Percentiles rank a stretch among this genome's conserved stretches.
Conservation (phyloP, 305 asterid species). For the Solanum hybrid region DNA sequence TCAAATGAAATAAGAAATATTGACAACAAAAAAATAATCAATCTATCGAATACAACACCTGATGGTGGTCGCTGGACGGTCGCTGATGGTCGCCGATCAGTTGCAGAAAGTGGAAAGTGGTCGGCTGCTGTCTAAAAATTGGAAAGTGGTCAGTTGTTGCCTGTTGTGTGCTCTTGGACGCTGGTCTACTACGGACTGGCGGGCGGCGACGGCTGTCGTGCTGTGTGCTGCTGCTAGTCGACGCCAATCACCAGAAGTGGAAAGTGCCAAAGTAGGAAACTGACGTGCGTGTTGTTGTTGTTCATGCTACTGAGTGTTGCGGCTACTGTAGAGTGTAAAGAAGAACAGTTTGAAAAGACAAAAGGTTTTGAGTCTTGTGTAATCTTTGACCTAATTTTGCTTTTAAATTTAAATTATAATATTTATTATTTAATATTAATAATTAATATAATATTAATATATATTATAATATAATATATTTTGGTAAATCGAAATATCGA, state of each 20-base stretch:
- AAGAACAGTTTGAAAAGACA: not conserved
- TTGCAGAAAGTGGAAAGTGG: not conserved
- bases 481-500: too few relatives aligned
- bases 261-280: not conserved
- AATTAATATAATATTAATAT: too few relatives aligned
- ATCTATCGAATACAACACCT: too few relatives aligned
- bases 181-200: not conserved
- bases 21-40: too few relatives aligned
- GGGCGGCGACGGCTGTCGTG: not conserved
- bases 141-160: not conserved
- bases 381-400: not conserved
- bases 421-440: too few relatives aligned
- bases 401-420: too few relatives aligned
- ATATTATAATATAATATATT: too few relatives aligned
- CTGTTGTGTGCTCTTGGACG: not conserved
- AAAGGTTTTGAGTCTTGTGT: not conserved
- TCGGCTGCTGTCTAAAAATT: too few relatives aligned
- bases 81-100: not conserved
- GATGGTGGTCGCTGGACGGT: too few relatives aligned
- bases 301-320: too few relatives aligned
- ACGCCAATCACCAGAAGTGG: not conserved
- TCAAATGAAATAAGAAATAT: too few relatives aligned
- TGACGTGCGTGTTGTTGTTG: not conserved
- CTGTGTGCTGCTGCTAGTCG: not conserved
- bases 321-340: not conserved